These are phyloP conservation scores for Cryptococcus neoformans DNA, from an alignment of 1,284 basidiomycete species.

Conservation along the genomic window DNA sequence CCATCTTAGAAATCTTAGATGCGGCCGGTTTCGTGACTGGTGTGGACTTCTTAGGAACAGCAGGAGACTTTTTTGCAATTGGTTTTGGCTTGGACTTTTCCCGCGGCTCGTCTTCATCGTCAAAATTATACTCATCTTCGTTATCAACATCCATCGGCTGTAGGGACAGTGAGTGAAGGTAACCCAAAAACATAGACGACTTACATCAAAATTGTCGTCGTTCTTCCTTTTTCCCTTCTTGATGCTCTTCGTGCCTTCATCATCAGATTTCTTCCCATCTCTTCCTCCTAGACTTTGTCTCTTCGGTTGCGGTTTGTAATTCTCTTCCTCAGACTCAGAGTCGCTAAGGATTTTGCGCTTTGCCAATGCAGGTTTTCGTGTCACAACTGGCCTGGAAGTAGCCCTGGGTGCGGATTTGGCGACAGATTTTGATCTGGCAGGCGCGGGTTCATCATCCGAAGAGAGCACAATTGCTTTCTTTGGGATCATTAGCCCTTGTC, in stretches of 20 bases:
- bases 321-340: conserved; percentile 25
- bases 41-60: conserved; percentile 25
- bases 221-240: too few species aligned
- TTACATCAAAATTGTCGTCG: too few species aligned
- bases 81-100: conserved; percentile 26
- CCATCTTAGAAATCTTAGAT: conserved; percentile 1
- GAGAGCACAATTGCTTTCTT: conserved; percentile 13
- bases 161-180: background rate
- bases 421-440: background rate
- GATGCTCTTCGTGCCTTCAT: too few species aligned
- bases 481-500: background rate
- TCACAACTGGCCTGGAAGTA: conserved; percentile 4
- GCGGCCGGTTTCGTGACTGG: conserved; percentile 29
- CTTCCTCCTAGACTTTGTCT: conserved; percentile 24
- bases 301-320: conserved; percentile 39
- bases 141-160: conserved; percentile 5
- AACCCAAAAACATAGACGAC: background rate
- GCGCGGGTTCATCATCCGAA: conserved; percentile 6
- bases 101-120: conserved; percentile 14
- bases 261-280: background rate
- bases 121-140: conserved; percentile 17
- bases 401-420: background rate
- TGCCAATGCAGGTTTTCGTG: background rate
- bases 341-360: conserved; percentile 18
- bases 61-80: conserved; percentile 1